Conservation (phyloP, 108 stramenopile species). For the Cyclotella kingstonii region DNA sequence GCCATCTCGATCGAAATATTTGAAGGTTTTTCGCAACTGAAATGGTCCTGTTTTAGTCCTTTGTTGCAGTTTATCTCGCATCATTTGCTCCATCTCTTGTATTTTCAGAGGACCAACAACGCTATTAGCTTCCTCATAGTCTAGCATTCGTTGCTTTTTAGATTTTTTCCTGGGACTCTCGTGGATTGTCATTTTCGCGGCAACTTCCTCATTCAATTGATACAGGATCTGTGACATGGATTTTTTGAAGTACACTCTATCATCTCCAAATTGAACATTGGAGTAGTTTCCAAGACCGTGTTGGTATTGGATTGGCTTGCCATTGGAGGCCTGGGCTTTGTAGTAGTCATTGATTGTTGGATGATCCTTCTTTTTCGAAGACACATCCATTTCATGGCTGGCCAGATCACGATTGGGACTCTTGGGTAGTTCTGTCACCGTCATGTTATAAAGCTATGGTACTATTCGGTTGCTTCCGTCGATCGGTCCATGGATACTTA, state of each 20-base stretch:
- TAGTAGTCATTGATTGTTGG: conserved; percentile 62
- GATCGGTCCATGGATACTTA: too few relatives aligned
- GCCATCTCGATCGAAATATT: conserved; percentile 66
- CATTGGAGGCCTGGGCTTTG: conserved; percentile 30
- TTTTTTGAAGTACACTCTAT: conserved; percentile 61
- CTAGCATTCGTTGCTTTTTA: conserved; percentile 41
- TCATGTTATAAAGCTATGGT: too few relatives aligned
- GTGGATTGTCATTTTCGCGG: conserved; percentile 22
- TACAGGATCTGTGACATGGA: conserved; percentile 56
- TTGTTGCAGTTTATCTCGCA: conserved; percentile 67
- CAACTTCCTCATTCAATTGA: conserved; percentile 49
- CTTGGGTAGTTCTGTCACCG: conserved; percentile 2
- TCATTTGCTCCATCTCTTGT: conserved; percentile 66
- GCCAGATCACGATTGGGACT: conserved; percentile 18
- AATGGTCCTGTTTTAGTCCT: conserved; percentile 63
- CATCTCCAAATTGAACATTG: conserved; percentile 62
- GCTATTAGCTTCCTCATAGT: conserved; percentile 58
- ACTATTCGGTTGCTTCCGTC: too few relatives aligned
- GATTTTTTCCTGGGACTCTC: conserved; percentile 36
- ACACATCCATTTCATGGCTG: conserved; percentile 49
- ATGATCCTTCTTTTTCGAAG: conserved; percentile 47
- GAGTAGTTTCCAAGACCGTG: conserved; percentile 62
- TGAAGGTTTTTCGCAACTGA: conserved; percentile 64
- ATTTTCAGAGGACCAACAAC: conserved; percentile 61
- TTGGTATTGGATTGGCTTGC: conserved; percentile 59